A percentile compares a stretch with the other conserved stretches of the same genome.
Conservation (phyloP, 805 yeast genomes). For the Yarrowia sp. region DNA sequence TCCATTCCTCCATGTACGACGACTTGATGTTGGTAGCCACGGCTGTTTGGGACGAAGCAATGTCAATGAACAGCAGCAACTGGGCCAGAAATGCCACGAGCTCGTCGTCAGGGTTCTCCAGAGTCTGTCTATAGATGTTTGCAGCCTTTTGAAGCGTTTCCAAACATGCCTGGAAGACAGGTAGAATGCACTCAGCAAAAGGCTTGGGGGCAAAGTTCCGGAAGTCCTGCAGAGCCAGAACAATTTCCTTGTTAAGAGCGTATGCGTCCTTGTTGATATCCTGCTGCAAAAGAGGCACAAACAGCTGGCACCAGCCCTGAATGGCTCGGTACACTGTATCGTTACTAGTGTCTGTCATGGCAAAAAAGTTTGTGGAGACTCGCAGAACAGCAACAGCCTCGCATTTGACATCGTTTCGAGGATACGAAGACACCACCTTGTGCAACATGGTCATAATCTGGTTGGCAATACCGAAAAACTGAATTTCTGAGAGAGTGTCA, state of each 20-base stretch:
- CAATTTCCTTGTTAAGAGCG: conserved; percentile 2
- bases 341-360: conserved; percentile 30
- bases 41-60: conserved; percentile 10
- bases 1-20: background rate
- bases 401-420: conserved; percentile 26
- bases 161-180: background rate
- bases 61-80: conserved; percentile 28
- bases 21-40: background rate
- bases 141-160: background rate
- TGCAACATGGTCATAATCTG: conserved; percentile 28
- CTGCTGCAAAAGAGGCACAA: background rate
- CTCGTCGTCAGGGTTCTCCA: conserved; percentile 25
- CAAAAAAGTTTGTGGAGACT: conserved; percentile 35
- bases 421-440: background rate
- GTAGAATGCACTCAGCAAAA: background rate
- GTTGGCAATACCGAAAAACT: conserved; percentile 69
- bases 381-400: conserved; percentile 38
- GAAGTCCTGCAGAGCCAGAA: conserved; percentile 9
- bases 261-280: background rate
- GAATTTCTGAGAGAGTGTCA: conserved; percentile 80
- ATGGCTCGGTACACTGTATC: conserved; percentile 4
- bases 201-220: conserved; percentile 16
- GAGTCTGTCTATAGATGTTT: background rate
- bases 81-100: conserved; percentile 29
- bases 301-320: conserved; percentile 22